Base-by-base conservation (phyloP, 176 grass and related monocot species). In the Saccharum officinarum region DNA sequence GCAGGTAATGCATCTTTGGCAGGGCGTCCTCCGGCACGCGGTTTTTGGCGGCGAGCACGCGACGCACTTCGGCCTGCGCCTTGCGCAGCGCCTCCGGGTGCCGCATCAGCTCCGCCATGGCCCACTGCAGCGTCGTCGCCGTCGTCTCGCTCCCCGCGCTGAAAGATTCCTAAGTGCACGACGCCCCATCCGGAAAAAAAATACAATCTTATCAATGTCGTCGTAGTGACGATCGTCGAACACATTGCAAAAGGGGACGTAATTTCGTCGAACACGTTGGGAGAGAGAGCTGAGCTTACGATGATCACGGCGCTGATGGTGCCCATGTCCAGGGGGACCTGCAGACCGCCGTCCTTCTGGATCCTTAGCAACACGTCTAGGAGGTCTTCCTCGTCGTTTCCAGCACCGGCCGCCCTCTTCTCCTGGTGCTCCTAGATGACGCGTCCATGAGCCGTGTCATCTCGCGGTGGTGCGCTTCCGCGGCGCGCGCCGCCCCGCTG, bases 341-440 rank as follows among this genome's bases (percentile, higher is more conserved):
- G 78, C 3, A 87, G 74, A 25, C 65, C 44, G 4, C 68, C 83
- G 8, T 84, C 63, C 16, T 63, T 82, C 67, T 83, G 80, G 25
- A 87, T 10, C 42, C 79, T 67, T 1, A 92, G 82, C 10, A 89
- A 82, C 22, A 91, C 85, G 45, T 88, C 85, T 4, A 88, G 37
- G 31, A 92, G 55, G 67, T 86, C 67, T 4, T 92, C 71, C 8
- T 89, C 86, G 40, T 75, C 86, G 36, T 69, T 40, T 8, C 52
- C 78, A 54, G 2, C 77, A 7, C 14, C 38, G 59, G 77, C 82
- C 0, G 33, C 36, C 22, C 79, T 26, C 33, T 47, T 77, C 76
- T 81, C 30, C 18, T 36, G 22, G 57, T 86, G 89, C 42, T 91
- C 72, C 39, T 73, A 41, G 65, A 87, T 91, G 62, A 91, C 52